phyloP scores from a whole-genome alignment of 2,329 filamentous ascomycete genomes.

The Diaporthe citriasiana region DNA sequence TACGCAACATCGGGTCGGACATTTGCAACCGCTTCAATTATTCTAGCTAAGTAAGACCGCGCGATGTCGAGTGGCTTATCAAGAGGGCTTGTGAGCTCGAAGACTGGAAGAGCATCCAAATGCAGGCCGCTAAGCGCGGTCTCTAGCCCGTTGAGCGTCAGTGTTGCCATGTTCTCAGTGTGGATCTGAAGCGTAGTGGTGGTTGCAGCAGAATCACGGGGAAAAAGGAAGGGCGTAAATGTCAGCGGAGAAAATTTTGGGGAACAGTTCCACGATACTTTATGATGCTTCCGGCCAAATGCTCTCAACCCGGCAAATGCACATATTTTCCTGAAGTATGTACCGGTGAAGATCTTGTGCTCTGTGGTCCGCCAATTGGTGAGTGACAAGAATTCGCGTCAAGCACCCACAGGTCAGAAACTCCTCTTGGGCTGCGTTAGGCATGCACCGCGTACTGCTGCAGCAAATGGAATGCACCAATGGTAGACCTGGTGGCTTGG shows the following conservation, averaged over 20 bases:
- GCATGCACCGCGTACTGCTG: not conserved
- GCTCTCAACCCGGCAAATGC: not conserved
- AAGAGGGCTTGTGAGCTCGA: slow-evolving; percentile 44
- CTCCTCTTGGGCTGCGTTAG: slow-evolving; percentile 12
- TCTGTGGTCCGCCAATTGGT: not conserved
- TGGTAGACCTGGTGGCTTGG: not conserved
- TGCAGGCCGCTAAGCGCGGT: slow-evolving; percentile 71
- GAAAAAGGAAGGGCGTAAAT: not conserved
- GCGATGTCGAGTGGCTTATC: slow-evolving; percentile 51
- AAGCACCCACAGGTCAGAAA: not conserved
- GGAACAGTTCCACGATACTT: not conserved
- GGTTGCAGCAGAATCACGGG: not conserved
- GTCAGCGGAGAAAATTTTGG: not conserved
- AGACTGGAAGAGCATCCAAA: slow-evolving; percentile 52
- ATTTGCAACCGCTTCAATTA: slow-evolving; percentile 42
- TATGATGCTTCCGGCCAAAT: not conserved
- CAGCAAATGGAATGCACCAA: slow-evolving; percentile 1
- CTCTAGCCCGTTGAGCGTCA: slow-evolving; percentile 71
- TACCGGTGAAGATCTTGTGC: not conserved
- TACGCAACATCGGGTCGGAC: slow-evolving; percentile 48
- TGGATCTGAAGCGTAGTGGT: not conserved
- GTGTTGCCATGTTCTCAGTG: slow-evolving; percentile 61
- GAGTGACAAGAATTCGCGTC: slow-evolving; percentile 9
- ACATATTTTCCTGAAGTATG: not conserved
- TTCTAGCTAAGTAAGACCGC: slow-evolving; percentile 48